Evolutionary conservation across 2,329 filamentous ascomycete species (phyloP), one percentile per base, ranked within the genome.

Genomic region (Fusarium acutatum): DNA sequence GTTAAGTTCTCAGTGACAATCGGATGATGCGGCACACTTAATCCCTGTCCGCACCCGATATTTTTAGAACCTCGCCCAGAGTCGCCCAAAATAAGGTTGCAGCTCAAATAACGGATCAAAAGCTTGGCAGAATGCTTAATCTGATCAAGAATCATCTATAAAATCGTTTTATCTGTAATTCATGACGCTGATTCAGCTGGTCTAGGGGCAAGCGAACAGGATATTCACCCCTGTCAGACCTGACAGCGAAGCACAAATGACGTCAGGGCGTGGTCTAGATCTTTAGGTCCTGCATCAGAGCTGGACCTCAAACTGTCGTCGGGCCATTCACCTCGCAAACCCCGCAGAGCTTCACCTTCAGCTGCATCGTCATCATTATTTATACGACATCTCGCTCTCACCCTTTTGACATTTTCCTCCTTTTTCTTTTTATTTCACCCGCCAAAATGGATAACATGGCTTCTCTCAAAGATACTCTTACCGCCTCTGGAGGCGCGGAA

Each of bases 401-500:
- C 53, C 3, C 8, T 11, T 35, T 20, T 14, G 8, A 3, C 10
- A 2, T 6, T 18, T 26, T 12, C 49, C 24, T 7, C 18, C 7
- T 24, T 18, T 7, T 11, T 3, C 28, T 8, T n/a, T 13, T 28
- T 18, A 28, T 28, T 38, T 28, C 43, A 37, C 22, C n/a, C 43
- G 22, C 49, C 64, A 76, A 62, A 20, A 77, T 77, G 75, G 52
- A 57, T 53, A 76, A 64, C 64, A 77, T 77, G 75, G 37, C 74
- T 14, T 65, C 72, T 22, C 75, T 77, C 43, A 41, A 58, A 37
- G 67, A 78, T 18, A 77, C 68, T 22, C 64, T 77, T 41, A 77
- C 64, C 32, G 75, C 75, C 69, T 77, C 75, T 67, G 75, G 75
- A 69, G 75, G 75, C 62, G 60, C 74, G 9, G 75, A 77, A 67